Base-by-base conservation (phyloP, 352 stramenopile species). In the Thraustochytrium striatum region DNA sequence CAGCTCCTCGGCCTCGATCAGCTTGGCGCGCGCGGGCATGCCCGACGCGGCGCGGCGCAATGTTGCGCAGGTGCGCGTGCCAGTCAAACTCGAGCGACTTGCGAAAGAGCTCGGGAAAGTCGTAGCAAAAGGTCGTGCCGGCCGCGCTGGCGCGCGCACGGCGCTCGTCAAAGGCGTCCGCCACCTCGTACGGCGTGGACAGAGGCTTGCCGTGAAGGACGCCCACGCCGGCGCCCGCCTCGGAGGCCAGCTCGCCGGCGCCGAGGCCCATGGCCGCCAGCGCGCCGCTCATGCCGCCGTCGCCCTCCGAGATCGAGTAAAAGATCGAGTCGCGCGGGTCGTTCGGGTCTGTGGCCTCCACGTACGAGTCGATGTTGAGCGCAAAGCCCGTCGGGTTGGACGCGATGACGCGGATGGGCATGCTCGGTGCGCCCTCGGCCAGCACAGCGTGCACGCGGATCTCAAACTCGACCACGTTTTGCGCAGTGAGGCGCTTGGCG, bases 71-170 rank as follows among this genome's bases (percentile, higher is more conserved):
- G 82, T 85, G 8, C 85, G 83, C 52, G 90, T 94, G 88, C 96
- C 96, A 99, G 53, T 94, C 88, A 38, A 93, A 88, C 83, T 98
- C 86, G 55, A 99, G 84, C 43, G 92, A 95, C 80, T 94, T 92
- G 88, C 98, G 95, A 81, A 99, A 97, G 32, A 99, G 87, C 79
- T 98, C 94, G 41, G 98, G 87, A 84, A 99, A 97, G 87, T 99
- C 97, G 88, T 99, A 99, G 81, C 94, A 95, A 85, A 99, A 99
- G 9, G 98, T 97, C 33, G 96, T 98, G 86, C 97, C 97, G 73
- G 97, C 97, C 87, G 96, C 94, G 83, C 91, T 87, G 79, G 91
- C 90, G 39, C 90, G 88, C 30, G 89, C 86, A 80, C 91, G 87
- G 58, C 72, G 58, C 38, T 81, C 87, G 90, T 98, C 91, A 84